phyloP scores from a whole-genome alignment of 257 asterid species.

The Rhazya stricta region DNA sequence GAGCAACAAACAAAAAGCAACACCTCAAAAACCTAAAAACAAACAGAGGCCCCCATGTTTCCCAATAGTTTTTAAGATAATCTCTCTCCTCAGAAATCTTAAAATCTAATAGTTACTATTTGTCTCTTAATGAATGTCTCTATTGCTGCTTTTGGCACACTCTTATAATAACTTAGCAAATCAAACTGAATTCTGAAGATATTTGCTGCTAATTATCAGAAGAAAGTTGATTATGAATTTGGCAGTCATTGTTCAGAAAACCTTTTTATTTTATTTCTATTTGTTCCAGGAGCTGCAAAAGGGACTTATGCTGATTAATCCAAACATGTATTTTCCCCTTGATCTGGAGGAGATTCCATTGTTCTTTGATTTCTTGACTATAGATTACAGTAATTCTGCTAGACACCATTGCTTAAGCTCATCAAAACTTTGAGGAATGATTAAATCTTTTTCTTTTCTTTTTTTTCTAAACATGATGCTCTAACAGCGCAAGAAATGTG shows the following conservation, averaged over 20 bases:
- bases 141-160: constrained; percentile 8
- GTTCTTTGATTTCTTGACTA: background rate
- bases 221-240: constrained; percentile 2
- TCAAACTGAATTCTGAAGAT: background rate
- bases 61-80: background rate
- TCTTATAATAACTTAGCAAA: constrained; percentile 2
- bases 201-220: constrained; percentile 3
- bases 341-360: background rate
- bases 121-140: constrained; percentile 28
- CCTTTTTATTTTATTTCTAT: background rate
- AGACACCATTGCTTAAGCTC: background rate
- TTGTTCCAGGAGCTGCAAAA: background rate
- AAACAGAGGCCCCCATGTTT: constrained; percentile 12
- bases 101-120: constrained; percentile 15
- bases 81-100: constrained; percentile 14
- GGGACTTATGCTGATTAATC: background rate
- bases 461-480: background rate
- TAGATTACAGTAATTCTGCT: too few species aligned
- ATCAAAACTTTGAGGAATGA: background rate
- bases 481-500: background rate
- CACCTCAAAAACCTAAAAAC: constrained; percentile 23
- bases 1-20: constrained; percentile 25
- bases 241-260: background rate
- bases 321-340: background rate
- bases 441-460: background rate